A percentile compares a stretch with the other conserved stretches of the same genome.
These are phyloP conservation scores for Magnolia changhungtana DNA, from an alignment of 164 flowering plant species.

Conservation along the genomic window DNA sequence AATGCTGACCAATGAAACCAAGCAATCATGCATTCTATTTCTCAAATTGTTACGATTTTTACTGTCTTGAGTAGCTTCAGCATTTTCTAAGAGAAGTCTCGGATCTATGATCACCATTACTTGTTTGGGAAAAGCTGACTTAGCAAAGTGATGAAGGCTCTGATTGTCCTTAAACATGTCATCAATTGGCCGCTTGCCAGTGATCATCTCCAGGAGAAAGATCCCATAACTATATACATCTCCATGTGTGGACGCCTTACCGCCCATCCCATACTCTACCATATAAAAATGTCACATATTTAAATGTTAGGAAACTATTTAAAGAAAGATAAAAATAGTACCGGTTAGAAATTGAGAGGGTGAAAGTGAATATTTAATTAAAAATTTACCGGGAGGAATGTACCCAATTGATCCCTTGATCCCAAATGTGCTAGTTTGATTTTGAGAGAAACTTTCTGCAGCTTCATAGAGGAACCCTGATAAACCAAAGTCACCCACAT, in stretches of 20 bases:
- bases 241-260: not conserved
- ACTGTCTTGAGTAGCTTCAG: not conserved
- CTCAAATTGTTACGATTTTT: too few relatives aligned
- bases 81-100: not conserved
- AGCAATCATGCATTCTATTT: not conserved
- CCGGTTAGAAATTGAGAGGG: too few relatives aligned
- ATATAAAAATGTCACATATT: not conserved
- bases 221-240: constrained; percentile 4
- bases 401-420: constrained; percentile 38
- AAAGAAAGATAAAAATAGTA: not conserved
- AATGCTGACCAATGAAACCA: not conserved
- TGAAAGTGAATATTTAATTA: not conserved
- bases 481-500: constrained; percentile 37
- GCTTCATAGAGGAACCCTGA: constrained; percentile 19
- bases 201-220: not conserved
- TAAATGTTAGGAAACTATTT: not conserved
- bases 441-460: not conserved
- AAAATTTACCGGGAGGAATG: constrained; percentile 35
- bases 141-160: not conserved
- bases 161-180: not conserved
- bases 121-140: not conserved
- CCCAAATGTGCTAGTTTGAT: constrained; percentile 17
- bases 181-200: not conserved
- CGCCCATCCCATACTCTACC: not conserved
- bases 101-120: not conserved